Conservation (phyloP, 2,329 filamentous ascomycete species). For the Aspergillus flavus region DNA sequence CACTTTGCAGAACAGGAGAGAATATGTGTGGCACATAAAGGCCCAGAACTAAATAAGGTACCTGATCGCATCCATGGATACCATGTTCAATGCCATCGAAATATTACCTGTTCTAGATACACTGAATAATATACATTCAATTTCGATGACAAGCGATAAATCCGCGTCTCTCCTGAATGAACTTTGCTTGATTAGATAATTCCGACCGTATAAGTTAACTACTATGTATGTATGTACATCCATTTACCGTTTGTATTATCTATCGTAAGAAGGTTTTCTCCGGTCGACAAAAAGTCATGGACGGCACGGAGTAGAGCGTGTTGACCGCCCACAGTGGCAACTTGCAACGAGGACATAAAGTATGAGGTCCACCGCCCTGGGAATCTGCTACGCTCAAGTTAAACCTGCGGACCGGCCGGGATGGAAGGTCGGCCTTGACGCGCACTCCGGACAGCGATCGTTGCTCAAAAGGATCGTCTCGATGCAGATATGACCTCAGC, state of each 20-base stretch:
- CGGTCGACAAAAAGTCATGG: not conserved
- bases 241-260: not conserved
- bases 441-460: slow-evolving; percentile 22
- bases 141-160: too few species aligned
- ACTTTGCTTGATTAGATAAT: too few species aligned
- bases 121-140: too few species aligned
- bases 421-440: slow-evolving; percentile 13
- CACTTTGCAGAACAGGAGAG: not conserved
- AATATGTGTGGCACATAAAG: not conserved
- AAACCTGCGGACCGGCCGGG: slow-evolving; percentile 12
- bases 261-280: not conserved
- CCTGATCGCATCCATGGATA: not conserved
- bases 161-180: too few species aligned
- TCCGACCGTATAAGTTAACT: too few species aligned
- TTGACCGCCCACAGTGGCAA: not conserved
- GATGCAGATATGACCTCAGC: slow-evolving; percentile 19
- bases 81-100: not conserved
- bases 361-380: not conserved
- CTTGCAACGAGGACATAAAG: slow-evolving; percentile 3
- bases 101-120: not conserved
- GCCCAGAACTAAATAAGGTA: not conserved
- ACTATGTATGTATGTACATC: too few species aligned
- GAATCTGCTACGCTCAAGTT: not conserved
- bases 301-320: not conserved
- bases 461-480: slow-evolving; percentile 9